Conservation (phyloP, 2,329 filamentous ascomycete genomes). For the Corinectria fuckeliana region DNA sequence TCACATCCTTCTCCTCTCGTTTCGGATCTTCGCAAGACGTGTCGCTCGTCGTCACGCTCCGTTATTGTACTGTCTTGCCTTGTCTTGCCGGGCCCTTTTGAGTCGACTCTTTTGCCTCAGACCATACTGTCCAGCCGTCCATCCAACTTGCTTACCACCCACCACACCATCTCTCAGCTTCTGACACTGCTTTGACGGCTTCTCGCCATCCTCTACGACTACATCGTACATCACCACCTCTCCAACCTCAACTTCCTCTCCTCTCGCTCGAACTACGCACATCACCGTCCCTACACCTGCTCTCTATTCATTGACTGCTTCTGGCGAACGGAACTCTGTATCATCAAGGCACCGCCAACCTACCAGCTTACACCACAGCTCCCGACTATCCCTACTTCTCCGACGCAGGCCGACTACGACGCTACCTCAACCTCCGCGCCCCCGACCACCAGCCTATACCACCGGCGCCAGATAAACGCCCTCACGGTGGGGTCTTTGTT, state of each 20-base stretch:
- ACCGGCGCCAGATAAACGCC: neutral
- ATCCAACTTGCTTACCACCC: neutral
- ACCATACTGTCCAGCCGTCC: neutral
- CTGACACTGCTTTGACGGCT: neutral
- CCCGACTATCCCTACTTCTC: neutral
- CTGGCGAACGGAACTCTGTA: neutral
- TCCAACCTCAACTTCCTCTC: conserved; percentile 12
- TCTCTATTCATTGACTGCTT: neutral
- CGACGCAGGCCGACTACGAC: neutral
- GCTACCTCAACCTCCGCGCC: neutral
- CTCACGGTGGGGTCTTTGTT: conserved; percentile 12
- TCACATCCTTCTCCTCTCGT: conserved; percentile 20
- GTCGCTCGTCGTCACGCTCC: conserved; percentile 35
- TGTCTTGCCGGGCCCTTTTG: conserved; percentile 10
- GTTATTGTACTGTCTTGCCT: conserved; percentile 15
- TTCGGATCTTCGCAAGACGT: conserved; percentile 34
- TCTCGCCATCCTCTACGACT: conserved; percentile 22
- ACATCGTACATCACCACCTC: conserved; percentile 17
- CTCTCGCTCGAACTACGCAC: conserved; percentile 17
- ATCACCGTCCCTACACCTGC: neutral
- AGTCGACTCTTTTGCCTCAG: neutral
- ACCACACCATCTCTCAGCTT: neutral
- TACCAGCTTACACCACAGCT: neutral
- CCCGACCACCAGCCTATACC: neutral
- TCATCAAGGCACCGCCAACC: neutral